phyloP scores from a whole-genome alignment of 257 asterid genomes.

The Henckelia pumila region DNA sequence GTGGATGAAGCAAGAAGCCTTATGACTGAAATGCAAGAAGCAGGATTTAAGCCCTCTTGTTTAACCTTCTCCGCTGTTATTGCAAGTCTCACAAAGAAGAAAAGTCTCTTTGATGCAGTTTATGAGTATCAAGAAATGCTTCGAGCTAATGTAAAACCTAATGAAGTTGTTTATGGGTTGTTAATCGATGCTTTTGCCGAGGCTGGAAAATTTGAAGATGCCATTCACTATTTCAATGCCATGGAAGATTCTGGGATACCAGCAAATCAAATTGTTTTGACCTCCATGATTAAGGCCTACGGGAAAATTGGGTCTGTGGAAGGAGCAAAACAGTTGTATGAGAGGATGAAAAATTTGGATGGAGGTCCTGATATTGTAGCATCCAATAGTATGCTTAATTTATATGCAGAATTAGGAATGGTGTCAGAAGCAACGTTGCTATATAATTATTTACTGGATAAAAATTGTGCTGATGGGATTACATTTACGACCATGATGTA shows the following conservation, averaged over 20 bases:
- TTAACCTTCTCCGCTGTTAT: slow-evolving; percentile 66
- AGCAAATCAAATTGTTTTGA: slow-evolving; percentile 61
- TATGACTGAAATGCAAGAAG: slow-evolving; percentile 65
- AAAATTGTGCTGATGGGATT: slow-evolving; percentile 60
- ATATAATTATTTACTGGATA: slow-evolving; percentile 46
- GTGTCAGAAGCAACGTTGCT: slow-evolving; percentile 67
- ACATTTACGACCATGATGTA: slow-evolving; percentile 85
- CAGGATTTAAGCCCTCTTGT: slow-evolving; percentile 63
- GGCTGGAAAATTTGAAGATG: slow-evolving; percentile 73
- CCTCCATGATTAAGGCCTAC: slow-evolving; percentile 87
- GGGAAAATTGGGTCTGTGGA: slow-evolving; percentile 66
- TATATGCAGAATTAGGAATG: slow-evolving; percentile 78
- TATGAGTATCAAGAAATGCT: slow-evolving; percentile 64
- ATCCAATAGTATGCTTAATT: slow-evolving; percentile 73
- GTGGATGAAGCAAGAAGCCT: slow-evolving; percentile 59
- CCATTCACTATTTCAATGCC: slow-evolving; percentile 48
- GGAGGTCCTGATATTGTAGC: slow-evolving; percentile 87
- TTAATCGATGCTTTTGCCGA: slow-evolving; percentile 75
- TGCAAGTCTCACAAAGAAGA: slow-evolving; percentile 49
- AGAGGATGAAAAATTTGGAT: slow-evolving; percentile 55
- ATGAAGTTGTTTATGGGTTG: slow-evolving; percentile 73
- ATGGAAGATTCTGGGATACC: slow-evolving; percentile 68
- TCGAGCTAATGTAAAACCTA: slow-evolving; percentile 55
- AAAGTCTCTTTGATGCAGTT: slow-evolving; percentile 57
- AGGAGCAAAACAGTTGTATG: slow-evolving; percentile 69